These are phyloP conservation scores for Daldinia childiae DNA, from an alignment of 495 filamentous ascomycete genomes.

Conservation along the genomic window DNA sequence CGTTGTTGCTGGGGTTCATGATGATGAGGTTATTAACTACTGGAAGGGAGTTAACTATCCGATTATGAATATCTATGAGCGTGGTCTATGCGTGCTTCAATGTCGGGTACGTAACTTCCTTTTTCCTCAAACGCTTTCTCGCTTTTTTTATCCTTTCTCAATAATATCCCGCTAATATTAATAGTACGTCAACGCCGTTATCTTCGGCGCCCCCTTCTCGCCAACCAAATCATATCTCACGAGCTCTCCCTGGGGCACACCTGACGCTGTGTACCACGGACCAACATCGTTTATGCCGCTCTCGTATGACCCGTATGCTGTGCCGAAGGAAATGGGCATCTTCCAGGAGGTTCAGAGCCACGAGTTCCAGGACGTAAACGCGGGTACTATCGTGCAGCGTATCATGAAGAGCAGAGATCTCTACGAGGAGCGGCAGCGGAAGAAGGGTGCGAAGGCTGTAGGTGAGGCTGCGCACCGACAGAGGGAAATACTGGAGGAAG, in stretches of 20 bases:
- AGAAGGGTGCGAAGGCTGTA: constrained; percentile 83
- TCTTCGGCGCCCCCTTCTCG: constrained; percentile 89
- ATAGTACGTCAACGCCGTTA: constrained; percentile 84
- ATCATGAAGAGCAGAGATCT: constrained; percentile 84
- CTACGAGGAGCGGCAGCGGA: constrained; percentile 90
- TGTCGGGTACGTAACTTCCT: constrained; percentile 72
- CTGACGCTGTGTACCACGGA: constrained; percentile 90
- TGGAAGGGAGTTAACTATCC: constrained; percentile 98
- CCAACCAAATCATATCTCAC: constrained; percentile 79
- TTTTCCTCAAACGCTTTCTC: neutral
- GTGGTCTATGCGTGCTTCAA: constrained; percentile 92
- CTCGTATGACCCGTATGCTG: constrained; percentile 85
- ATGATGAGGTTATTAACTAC: constrained; percentile 91
- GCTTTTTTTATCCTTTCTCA: constrained; percentile 1
- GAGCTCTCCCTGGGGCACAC: constrained; percentile 76
- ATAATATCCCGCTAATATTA: constrained; percentile 18
- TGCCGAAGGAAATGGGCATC: constrained; percentile 79
- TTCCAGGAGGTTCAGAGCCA: constrained; percentile 78
- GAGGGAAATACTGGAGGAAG: constrained; percentile 64
- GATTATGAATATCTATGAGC: constrained; percentile 99
- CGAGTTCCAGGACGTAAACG: constrained; percentile 86
- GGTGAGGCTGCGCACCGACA: constrained; percentile 69
- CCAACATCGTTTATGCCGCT: constrained; percentile 90
- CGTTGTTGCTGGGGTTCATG: constrained; percentile 90
- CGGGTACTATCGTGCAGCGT: constrained; percentile 86